These are phyloP conservation scores for Pyricularia pennisetigena DNA, from an alignment of 2,329 filamentous ascomycete genomes.

Conservation along the genomic window DNA sequence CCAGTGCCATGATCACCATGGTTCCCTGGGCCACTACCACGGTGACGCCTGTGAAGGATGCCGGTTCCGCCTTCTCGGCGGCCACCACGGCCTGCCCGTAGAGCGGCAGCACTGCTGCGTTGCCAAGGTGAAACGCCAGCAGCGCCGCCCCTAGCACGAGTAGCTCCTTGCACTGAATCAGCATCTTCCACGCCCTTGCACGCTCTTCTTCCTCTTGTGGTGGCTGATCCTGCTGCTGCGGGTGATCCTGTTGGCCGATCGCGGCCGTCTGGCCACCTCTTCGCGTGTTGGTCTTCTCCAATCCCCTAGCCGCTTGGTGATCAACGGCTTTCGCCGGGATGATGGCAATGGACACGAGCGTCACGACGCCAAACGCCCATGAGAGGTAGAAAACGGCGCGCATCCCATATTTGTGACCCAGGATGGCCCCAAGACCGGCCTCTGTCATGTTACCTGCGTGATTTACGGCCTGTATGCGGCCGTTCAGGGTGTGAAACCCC, in stretches of 20 bases:
- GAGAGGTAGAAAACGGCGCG: conserved; percentile 1
- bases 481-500: neutral
- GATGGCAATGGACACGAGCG: neutral
- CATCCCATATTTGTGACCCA: neutral
- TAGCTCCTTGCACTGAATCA: neutral
- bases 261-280: neutral
- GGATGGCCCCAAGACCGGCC: neutral
- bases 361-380: neutral
- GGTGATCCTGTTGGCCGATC: neutral
- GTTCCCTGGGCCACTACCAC: conserved; percentile 1
- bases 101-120: conserved; percentile 1
- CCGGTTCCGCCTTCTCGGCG: neutral
- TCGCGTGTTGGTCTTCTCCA: neutral
- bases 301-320: neutral
- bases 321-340: neutral
- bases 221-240: too few relatives aligned
- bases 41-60: neutral
- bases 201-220: neutral
- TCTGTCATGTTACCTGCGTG: conserved; percentile 1
- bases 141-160: neutral
- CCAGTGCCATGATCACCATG: neutral
- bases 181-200: neutral
- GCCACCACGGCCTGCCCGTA: conserved; percentile 3
- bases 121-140: conserved; percentile 1
- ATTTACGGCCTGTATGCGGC: conserved; percentile 1